phyloP scores from a whole-genome alignment of 75 land plant genomes.

The Chamaecyparis obtusa region DNA sequence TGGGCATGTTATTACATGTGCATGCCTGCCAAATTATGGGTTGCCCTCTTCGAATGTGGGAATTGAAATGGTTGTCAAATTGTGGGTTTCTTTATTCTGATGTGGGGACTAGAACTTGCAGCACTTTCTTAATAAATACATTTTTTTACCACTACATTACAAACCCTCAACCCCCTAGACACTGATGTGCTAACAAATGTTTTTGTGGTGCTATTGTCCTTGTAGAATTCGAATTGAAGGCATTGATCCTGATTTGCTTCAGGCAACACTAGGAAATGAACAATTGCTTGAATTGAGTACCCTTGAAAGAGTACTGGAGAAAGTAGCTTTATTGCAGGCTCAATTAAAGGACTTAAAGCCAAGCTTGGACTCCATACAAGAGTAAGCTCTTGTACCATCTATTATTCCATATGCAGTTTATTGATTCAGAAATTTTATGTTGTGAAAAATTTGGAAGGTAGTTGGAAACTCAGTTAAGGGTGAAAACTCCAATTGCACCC shows the following conservation, averaged over 20 bases:
- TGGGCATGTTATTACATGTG: too few species aligned
- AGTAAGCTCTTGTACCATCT: constrained; percentile 42
- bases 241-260: constrained; percentile 66
- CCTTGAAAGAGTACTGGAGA: constrained; percentile 59
- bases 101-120: too few species aligned
- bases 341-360: constrained; percentile 92
- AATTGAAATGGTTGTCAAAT: too few species aligned
- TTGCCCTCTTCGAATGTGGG: too few species aligned
- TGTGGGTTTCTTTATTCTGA: too few species aligned
- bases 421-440: neutral
- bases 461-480: neutral
- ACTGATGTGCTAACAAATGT: neutral
- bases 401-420: neutral
- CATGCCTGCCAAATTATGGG: too few species aligned
- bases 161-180: too few species aligned
- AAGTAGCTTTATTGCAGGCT: constrained; percentile 74
- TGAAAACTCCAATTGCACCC: neutral
- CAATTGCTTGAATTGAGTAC: constrained; percentile 37
- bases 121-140: too few species aligned
- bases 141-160: too few species aligned
- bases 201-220: constrained; percentile 5
- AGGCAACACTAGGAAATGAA: constrained; percentile 46
- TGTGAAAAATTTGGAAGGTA: neutral
- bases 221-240: constrained; percentile 84
- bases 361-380: constrained; percentile 84